Base-by-base conservation (phyloP, 805 yeast genomes). In the Metschnikowia amazonensis region DNA sequence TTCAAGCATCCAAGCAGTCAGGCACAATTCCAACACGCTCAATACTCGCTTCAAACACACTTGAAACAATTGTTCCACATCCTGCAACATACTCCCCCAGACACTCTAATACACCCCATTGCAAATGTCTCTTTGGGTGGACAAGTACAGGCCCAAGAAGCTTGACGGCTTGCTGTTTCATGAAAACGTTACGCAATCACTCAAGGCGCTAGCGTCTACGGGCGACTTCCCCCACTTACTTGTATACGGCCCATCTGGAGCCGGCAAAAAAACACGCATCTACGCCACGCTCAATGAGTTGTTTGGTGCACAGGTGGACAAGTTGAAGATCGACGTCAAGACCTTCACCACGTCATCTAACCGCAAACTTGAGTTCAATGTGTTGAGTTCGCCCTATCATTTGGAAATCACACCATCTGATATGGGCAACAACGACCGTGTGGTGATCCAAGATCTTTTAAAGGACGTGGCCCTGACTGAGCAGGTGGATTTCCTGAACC, bases 381-480 rank as follows among this genome's bases (percentile, higher is more conserved):
- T 94, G 18, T 86, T 94, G n/a, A 86, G 96, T 36, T 84, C 95
- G 9, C 86, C 92, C 0, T 81, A 84, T 60, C 99, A 94, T 66
- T 67, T 90, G 51, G 99, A 94, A 62, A 86, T 94, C 57, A 94
- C 98, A 2, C 99, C 99, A 6, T 80, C 94, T 49, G 99, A 94
- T 66, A 84, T 94, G 83, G 98, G 98, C 5, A 89, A 85, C 64
- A 89, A 89, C 60, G 99, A 94, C 66, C 76, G 98, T 51, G 84
- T 94, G 42, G 97, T 94, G 27, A 89, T 94, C 54, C 98, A 94
- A 62, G 97, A 94, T 58, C 68, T 94, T 49, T 74, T 94, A 56
- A 94, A 94, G 59, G 98, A 94, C 53, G 82, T 94, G 37, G 99
- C 97, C 2, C 95, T 89, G 58, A 86, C 94, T 10, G 97, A 90